A percentile compares a stretch with the other conserved stretches of the same genome.
These are phyloP conservation scores for Malus orientalis DNA, from an alignment of 306 rosid species.

Conservation along the genomic window DNA sequence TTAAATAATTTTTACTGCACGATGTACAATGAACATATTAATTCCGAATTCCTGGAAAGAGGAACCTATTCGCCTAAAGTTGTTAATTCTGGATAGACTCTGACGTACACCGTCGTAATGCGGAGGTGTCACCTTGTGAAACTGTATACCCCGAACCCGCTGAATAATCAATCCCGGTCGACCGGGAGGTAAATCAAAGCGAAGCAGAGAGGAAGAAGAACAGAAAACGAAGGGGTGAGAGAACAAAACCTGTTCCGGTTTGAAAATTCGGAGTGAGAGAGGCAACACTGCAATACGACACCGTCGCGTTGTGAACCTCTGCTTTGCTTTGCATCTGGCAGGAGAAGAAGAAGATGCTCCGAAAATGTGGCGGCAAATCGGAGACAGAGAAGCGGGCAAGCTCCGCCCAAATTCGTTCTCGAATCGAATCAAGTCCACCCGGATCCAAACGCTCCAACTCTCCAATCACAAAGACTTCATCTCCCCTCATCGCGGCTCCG, in stretches of 20 bases:
- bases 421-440: conserved; percentile 60
- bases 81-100: too few species aligned
- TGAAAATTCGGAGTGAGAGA: neutral
- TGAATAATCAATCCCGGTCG: neutral
- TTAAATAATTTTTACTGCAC: too few species aligned
- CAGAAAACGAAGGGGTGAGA: neutral
- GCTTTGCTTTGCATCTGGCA: neutral
- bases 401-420: conserved; percentile 48
- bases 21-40: too few species aligned
- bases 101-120: neutral
- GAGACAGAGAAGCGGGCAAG: conserved; percentile 81
- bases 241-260: neutral
- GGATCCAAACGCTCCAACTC: conserved; percentile 35
- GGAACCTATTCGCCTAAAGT: too few species aligned
- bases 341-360: conserved; percentile 52
- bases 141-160: neutral
- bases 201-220: neutral
- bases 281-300: neutral
- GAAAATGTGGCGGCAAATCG: conserved; percentile 86
- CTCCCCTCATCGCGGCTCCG: conserved; percentile 72
- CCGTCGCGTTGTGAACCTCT: neutral
- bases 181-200: neutral
- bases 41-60: too few species aligned
- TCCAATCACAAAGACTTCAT: conserved; percentile 67
- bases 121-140: neutral